These are phyloP conservation scores for Staphylotrichum tortipilum DNA, from an alignment of 495 filamentous ascomycete species.

Conservation along the genomic window DNA sequence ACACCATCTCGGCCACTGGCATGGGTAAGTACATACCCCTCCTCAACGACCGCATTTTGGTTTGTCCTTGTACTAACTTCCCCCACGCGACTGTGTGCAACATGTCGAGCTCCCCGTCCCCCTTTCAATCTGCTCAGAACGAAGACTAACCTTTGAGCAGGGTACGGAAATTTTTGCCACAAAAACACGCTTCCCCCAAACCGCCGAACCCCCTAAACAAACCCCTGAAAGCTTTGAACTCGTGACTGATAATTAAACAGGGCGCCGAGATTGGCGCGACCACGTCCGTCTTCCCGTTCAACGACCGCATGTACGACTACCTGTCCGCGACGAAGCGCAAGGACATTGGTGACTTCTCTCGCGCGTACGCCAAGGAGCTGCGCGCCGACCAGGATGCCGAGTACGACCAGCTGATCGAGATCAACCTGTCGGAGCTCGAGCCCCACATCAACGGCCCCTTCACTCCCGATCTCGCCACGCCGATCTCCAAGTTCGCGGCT, in stretches of 20 bases:
- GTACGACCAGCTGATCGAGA: slow-evolving; percentile 93
- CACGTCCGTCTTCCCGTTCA: slow-evolving; percentile 98
- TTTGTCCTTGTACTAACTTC: too few relatives aligned
- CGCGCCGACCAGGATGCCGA: slow-evolving; percentile 85
- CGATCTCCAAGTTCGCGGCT: slow-evolving; percentile 94
- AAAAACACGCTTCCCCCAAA: too few relatives aligned
- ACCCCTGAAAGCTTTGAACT: too few relatives aligned
- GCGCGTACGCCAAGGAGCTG: slow-evolving; percentile 76
- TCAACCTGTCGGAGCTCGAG: slow-evolving; percentile 91
- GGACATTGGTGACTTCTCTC: slow-evolving; percentile 83
- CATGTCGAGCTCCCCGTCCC: slow-evolving; percentile 46
- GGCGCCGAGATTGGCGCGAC: slow-evolving; percentile 90
- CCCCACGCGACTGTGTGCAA: slow-evolving; percentile 57
- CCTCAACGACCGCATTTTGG: too few relatives aligned
- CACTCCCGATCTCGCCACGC: slow-evolving; percentile 98
- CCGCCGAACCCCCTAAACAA: too few relatives aligned
- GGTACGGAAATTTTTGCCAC: too few relatives aligned
- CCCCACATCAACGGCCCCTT: slow-evolving; percentile 99
- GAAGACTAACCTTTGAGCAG: background rate
- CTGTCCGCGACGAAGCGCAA: slow-evolving; percentile 84
- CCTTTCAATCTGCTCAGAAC: background rate
- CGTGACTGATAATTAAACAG: too few relatives aligned
- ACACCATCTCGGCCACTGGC: slow-evolving; percentile 53
- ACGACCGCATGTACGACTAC: slow-evolving; percentile 95
- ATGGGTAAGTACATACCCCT: slow-evolving; percentile 31